phyloP scores from a whole-genome alignment of 1,284 basidiomycete genomes.

The Ceratobasidium sp. region DNA sequence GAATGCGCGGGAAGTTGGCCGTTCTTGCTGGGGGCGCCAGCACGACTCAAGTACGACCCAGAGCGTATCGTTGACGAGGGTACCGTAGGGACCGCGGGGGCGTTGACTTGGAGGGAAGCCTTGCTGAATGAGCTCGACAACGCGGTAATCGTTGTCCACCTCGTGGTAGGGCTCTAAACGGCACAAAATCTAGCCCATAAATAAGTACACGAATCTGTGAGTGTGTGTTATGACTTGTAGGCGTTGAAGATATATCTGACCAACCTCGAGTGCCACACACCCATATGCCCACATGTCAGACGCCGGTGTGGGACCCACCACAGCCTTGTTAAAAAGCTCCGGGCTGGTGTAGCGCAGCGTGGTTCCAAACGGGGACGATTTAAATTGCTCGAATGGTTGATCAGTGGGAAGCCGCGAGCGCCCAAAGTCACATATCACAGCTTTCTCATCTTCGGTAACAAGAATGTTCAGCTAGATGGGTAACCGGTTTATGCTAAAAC shows the following conservation, averaged over 20 bases:
- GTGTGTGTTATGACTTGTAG: too few species aligned
- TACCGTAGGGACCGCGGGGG: constrained; percentile 48
- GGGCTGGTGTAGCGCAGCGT: constrained; percentile 27
- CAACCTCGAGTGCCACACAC: constrained; percentile 27
- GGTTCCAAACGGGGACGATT: constrained; percentile 10
- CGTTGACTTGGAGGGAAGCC: constrained; percentile 7
- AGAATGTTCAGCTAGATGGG: constrained; percentile 13
- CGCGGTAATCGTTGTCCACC: not conserved
- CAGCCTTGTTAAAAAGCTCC: not conserved
- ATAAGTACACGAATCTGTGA: too few species aligned
- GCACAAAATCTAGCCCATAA: constrained; percentile 8
- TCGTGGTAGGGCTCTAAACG: constrained; percentile 15
- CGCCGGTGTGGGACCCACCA: constrained; percentile 12
- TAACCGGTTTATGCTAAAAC: not conserved
- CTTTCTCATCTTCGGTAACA: constrained; percentile 12
- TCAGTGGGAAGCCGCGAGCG: not conserved
- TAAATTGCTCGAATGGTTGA: not conserved
- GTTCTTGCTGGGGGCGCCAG: constrained; percentile 15
- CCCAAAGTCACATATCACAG: constrained; percentile 20
- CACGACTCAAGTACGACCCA: constrained; percentile 21
- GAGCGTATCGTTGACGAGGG: not conserved
- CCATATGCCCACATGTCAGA: constrained; percentile 38
- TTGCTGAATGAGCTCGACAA: not conserved
- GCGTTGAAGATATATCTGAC: too few species aligned
- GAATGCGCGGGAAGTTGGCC: constrained; percentile 7